A percentile compares a stretch with the other conserved stretches of the same genome.
Conservation (phyloP, 495 filamentous ascomycete species). For the Neurospora tetraspora region DNA sequence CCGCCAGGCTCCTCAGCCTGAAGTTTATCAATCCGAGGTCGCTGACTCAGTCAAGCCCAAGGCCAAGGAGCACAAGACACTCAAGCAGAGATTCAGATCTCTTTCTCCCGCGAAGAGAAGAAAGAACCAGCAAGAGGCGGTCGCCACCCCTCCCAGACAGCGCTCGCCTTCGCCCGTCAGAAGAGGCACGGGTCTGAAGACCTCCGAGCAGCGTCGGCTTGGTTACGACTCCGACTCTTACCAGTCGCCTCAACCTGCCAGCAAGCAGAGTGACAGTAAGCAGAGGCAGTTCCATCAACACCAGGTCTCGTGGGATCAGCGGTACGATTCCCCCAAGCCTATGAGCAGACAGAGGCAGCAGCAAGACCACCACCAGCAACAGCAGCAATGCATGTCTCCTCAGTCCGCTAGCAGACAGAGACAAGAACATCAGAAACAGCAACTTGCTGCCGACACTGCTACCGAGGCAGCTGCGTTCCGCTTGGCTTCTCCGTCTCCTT, state of each 20-base stretch:
- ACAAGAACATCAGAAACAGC: not conserved
- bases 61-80: slow-evolving; percentile 1
- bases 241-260: not conserved
- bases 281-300: not conserved
- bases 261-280: slow-evolving; percentile 4
- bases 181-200: not conserved
- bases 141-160: not conserved
- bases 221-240: not conserved
- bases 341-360: not conserved
- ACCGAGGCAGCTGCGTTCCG: not conserved
- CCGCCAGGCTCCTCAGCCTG: not conserved
- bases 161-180: slow-evolving; percentile 19
- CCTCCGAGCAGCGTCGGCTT: not conserved
- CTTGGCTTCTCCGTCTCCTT: not conserved
- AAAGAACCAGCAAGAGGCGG: not conserved
- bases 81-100: slow-evolving; percentile 11
- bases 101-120: slow-evolving; percentile 5
- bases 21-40: not conserved
- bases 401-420: not conserved
- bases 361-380: not conserved
- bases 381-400: not conserved
- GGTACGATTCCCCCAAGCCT: not conserved
- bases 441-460: not conserved
- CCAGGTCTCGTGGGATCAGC: not conserved
- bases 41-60: not conserved